Percentiles rank a stretch among this genome's conserved stretches.
phyloP scores from a whole-genome alignment of 352 stramenopile species.

The Elongisporangium prolatum region DNA sequence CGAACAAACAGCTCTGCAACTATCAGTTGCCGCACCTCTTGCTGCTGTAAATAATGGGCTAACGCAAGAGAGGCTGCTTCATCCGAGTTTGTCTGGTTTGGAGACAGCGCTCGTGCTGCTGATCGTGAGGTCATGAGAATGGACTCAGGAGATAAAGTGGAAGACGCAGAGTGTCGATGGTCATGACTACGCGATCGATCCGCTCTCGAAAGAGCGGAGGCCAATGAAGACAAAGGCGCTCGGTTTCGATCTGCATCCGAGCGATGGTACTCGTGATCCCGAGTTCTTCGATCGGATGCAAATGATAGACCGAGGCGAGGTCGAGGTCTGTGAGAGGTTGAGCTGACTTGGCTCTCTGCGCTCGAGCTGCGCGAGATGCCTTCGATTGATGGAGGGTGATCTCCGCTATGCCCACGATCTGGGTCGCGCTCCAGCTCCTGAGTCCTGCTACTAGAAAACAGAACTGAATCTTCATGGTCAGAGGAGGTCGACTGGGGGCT shows the following conservation, averaged over 20 bases:
- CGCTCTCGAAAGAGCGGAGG: not conserved
- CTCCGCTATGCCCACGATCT: not conserved
- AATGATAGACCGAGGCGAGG: conserved; percentile 7
- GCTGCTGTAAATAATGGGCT: conserved; percentile 59
- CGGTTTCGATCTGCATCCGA: not conserved
- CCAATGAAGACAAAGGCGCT: not conserved
- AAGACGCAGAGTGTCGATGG: not conserved
- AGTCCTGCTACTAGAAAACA: not conserved
- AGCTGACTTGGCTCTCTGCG: not conserved
- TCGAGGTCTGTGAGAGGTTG: conserved; percentile 3
- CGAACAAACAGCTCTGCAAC: not conserved
- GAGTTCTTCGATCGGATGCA: conserved; percentile 9
- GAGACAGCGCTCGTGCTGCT: conserved; percentile 13
- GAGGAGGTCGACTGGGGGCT: conserved; percentile 32
- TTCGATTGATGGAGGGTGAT: not conserved
- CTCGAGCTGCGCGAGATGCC: not conserved
- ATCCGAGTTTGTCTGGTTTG: conserved; percentile 18
- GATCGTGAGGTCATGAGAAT: conserved; percentile 15
- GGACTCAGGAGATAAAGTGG: conserved; percentile 10
- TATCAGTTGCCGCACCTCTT: conserved; percentile 36
- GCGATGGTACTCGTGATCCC: conserved; percentile 10
- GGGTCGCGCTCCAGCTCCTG: not conserved
- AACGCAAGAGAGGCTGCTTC: conserved; percentile 67
- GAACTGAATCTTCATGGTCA: not conserved
- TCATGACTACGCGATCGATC: not conserved